Evolutionary conservation across 2,329 filamentous ascomycete species (phyloP).

Genomic region (Aspergillus fumigatus): DNA sequence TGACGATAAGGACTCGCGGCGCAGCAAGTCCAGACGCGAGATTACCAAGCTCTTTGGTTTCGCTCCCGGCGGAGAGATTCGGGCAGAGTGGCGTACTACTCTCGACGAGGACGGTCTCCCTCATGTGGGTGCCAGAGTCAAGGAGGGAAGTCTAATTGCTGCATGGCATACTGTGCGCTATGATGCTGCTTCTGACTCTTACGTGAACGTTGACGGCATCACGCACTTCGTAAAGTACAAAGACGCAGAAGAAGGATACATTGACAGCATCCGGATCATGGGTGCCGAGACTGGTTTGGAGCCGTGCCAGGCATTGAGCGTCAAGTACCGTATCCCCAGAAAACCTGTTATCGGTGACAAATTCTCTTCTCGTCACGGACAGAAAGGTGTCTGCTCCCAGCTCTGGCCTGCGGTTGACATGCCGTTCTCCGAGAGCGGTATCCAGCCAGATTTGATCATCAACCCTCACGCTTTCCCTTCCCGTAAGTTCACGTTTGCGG

Average conservation of each 20-base stretch:
- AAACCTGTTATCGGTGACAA: slow-evolving; percentile 95
- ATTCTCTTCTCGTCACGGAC: slow-evolving; percentile 96
- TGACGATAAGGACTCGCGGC: slow-evolving; percentile 67
- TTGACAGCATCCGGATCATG: slow-evolving; percentile 89
- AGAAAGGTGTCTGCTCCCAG: slow-evolving; percentile 95
- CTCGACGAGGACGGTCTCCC: slow-evolving; percentile 88
- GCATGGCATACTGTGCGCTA: slow-evolving; percentile 85
- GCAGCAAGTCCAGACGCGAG: slow-evolving; percentile 61
- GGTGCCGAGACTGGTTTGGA: slow-evolving; percentile 79
- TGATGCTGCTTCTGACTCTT: slow-evolving; percentile 64
- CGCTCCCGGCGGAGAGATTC: slow-evolving; percentile 69
- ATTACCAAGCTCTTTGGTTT: slow-evolving; percentile 87
- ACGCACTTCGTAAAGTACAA: slow-evolving; percentile 94
- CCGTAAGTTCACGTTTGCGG: slow-evolving; percentile 45
- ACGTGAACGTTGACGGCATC: slow-evolving; percentile 78
- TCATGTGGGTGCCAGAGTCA: slow-evolving; percentile 69
- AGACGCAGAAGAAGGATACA: slow-evolving; percentile 78
- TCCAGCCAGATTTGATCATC: slow-evolving; percentile 97
- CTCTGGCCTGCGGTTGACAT: slow-evolving; percentile 93
- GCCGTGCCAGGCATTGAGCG: slow-evolving; percentile 78
- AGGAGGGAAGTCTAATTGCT: slow-evolving; percentile 77
- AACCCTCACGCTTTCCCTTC: slow-evolving; percentile 99
- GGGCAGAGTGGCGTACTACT: slow-evolving; percentile 63
- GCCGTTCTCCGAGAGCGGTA: slow-evolving; percentile 94
- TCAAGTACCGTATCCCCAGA: slow-evolving; percentile 89